Base-by-base conservation (phyloP, 139 green algal genomes). In the Chlorella sp. region DNA sequence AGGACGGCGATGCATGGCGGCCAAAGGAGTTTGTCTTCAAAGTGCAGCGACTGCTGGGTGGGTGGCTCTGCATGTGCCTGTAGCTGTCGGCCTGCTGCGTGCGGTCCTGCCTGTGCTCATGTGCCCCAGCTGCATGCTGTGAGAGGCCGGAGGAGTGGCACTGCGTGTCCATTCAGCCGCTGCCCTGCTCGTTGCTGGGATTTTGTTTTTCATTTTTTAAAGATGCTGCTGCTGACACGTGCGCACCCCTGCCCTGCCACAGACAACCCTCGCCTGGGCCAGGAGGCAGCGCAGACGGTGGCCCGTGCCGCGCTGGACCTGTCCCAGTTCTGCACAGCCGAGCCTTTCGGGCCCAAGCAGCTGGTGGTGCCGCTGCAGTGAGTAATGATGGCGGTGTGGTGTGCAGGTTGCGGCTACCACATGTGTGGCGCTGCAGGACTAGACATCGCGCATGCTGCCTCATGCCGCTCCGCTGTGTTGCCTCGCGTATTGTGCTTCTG, bases 11-110 rank as follows among this genome's bases (percentile, higher is more conserved):
- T 34, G 38, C 60, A 57, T 82, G 76, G 76, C 76, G 76, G 25
- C 76, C 57, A 57, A 82, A 82, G 57, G 57, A 82, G 76, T 82
- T 82, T 60, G 57, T 55, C 15, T 44, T 82, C 36, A 82, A 82
- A 56, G 76, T 82, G 13, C 76, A 82, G 60, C 60, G 21, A 3
- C 26, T 82, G 34, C 25, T 21, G 2, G 36, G 25, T 32, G 69
- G 17, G 44, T 51, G 21, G 12, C 13, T 57, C 1, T 25, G 51
- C 28, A 2, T 51, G 34, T 76, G 20, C 7, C 51, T 56, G 26
- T 23, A 34, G 30, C 38, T 44, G 30, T 44, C 4, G 2, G 26
- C n/a, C n/a, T n/a, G n/a, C n/a, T n/a, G n/a, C n/a, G n/a, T n/a
- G n/a, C n/a, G n/a, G n/a, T n/a, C n/a, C n/a, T n/a, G n/a, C n/a